These are phyloP conservation scores for Suhomyces pyralidae DNA, from an alignment of 805 yeast species.

Conservation along the genomic window DNA sequence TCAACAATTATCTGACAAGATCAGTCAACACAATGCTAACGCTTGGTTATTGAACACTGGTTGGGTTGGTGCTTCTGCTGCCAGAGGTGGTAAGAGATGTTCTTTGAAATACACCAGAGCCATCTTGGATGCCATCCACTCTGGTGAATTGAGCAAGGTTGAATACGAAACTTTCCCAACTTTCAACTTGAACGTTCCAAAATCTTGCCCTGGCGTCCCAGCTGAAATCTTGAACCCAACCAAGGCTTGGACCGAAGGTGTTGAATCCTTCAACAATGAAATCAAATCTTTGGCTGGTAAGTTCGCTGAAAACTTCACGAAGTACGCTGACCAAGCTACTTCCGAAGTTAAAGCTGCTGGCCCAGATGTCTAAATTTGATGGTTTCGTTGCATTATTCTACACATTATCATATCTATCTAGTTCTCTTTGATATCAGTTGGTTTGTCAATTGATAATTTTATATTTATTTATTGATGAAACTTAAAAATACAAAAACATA, in stretches of 20 bases:
- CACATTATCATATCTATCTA: background rate
- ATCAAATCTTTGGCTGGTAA: conserved; percentile 63
- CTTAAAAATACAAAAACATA: background rate
- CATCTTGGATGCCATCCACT: conserved; percentile 88
- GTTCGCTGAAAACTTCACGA: conserved; percentile 84
- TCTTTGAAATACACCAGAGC: conserved; percentile 97
- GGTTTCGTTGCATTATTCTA: background rate
- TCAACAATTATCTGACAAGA: conserved; percentile 91
- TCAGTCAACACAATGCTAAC: conserved; percentile 78
- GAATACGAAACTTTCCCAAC: conserved; percentile 82
- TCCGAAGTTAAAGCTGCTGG: conserved; percentile 91
- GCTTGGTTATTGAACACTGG: conserved; percentile 99
- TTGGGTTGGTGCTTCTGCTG: conserved; percentile 94
- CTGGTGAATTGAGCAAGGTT: conserved; percentile 78
- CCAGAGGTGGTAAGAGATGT: conserved; percentile 95
- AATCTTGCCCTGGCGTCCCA: conserved; percentile 78
- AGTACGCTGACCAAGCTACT: conserved; percentile 79
- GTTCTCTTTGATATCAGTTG: background rate
- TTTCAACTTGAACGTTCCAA: conserved; percentile 87
- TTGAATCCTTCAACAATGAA: conserved; percentile 36
- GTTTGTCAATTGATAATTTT: background rate
- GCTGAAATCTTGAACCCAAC: conserved; percentile 81
- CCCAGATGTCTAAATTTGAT: conserved; percentile 47
- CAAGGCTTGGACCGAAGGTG: conserved; percentile 63
- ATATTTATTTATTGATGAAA: background rate